Base-by-base conservation (phyloP, 495 filamentous ascomycete genomes). In the Xylaria cubensis region DNA sequence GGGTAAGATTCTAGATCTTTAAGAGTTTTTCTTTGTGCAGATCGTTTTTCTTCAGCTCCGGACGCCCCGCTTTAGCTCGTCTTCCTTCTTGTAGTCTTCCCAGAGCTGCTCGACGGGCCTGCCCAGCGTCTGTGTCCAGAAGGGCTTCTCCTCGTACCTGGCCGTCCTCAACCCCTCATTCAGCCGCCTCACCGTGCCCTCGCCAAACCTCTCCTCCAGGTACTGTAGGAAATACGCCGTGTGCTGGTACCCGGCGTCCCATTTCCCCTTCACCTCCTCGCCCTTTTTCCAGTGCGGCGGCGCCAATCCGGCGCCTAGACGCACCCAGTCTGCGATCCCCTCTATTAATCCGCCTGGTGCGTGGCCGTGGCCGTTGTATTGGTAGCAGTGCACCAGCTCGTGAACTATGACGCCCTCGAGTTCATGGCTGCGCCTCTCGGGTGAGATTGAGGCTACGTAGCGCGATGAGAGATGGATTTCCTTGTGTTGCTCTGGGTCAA, bases 331-430 rank as follows among this genome's bases (percentile, higher is more conserved):
- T 19, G 96, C 95, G 68, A 99, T 90, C 0, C 96, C 96, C 78
- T 99, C 96, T 67, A 97, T 91, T 72, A 99, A 74, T 0, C 96
- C 96, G 17, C 90, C 90, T 0, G 95, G 95, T 19, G 86, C 87
- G 4, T 83, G 85, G 0, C 87, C 88, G 2, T 81, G 83, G 1
- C 86, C 92, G 66, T 92, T 89, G 81, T 92, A 93, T 79, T 99
- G 96, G 82, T 92, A 97, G 83, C 95, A 98, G 79, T 99, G 96
- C 13, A 98, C 96, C 73, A 98, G 91, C 82, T 99, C 96, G 80
- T 99, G 96, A 0, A 90, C 89, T 10, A 99, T 76, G 3, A 99
- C 94, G 50, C 96, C 96, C 13, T 86, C 81, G 69, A 98, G 90
- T 82, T 99, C 96, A 42, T 87, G 75, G n/a, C 80, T 59, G 17